Base-by-base conservation (phyloP, 2,329 filamentous ascomycete species). In the Bipolaris sorokiniana region DNA sequence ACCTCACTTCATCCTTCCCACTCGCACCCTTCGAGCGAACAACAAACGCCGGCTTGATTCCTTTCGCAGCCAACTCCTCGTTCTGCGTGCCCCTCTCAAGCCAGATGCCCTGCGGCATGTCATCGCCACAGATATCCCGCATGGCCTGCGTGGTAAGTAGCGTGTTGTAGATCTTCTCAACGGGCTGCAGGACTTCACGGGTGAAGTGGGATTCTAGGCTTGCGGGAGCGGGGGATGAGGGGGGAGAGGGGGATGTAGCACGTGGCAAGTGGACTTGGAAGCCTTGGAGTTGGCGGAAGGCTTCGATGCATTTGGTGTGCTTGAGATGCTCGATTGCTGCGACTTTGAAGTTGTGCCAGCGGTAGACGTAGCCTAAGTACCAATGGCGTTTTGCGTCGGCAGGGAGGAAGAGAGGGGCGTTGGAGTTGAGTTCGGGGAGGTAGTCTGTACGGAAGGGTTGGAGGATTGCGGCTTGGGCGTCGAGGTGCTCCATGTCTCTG, bases 331-430 rank as follows among this genome's bases (percentile, higher is more conserved):
- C 18, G 4, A 52, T 33, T 0, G 49, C 54, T 5, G 44, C 45
- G 1, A 18, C 11, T 2, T 57, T 33, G 48, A 63, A 65, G 7
- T 44, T 31, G 1, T 58, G 47, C 64, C 59, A 68, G 15, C 34
- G 54, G 15, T 56, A 47, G 18, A 67, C 20, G 41, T 65, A 67
- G 5, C 61, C 65, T 3, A 57, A 49, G 34, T 63, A 68, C 65
- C 61, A 68, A 5, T 58, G 45, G 10, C 58, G 56, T 10, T 51
- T 44, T 11, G 42, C 54, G 5, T 57, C 48, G 3, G 51, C 31
- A 4, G 51, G 46, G 13, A 37, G 48, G 34, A 63, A 58, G 5
- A 61, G 60, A 7, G 53, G 54, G n/a, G 38, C 57, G 2, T 62
- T 40, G 5, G 34, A 23, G 36, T 41, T 23, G 2, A 46, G 42